These are phyloP conservation scores for Globisporangium spiculum DNA, from an alignment of 352 stramenopile genomes.

Conservation along the genomic window DNA sequence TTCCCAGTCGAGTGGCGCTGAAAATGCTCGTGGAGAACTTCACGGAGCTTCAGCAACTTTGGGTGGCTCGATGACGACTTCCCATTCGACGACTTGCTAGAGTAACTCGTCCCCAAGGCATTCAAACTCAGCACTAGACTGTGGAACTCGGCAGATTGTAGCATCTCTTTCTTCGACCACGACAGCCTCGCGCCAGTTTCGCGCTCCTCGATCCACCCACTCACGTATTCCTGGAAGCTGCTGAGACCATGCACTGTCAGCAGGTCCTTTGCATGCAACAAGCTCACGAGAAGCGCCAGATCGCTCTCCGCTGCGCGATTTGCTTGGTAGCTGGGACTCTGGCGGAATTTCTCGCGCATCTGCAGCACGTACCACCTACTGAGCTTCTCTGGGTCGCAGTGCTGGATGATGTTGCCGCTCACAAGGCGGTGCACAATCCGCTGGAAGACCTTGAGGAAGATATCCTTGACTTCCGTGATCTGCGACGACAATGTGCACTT, in stretches of 20 bases:
- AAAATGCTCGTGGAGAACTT: conserved; percentile 88
- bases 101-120: conserved; percentile 19
- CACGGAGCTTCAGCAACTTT: conserved; percentile 90
- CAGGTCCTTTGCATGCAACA: conserved; percentile 78
- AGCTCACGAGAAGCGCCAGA: conserved; percentile 64
- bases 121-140: conserved; percentile 48
- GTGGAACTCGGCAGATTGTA: conserved; percentile 72
- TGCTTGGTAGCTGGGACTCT: conserved; percentile 56
- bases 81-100: conserved; percentile 9
- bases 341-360: conserved; percentile 66
- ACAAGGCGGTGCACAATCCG: conserved; percentile 61
- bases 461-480: conserved; percentile 61
- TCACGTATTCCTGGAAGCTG: conserved; percentile 71
- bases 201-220: conserved; percentile 54
- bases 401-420: conserved; percentile 53
- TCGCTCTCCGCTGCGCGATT: conserved; percentile 77
- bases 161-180: conserved; percentile 80
- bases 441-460: conserved; percentile 63
- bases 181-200: conserved; percentile 41
- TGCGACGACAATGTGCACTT: conserved; percentile 59
- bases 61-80: conserved; percentile 45
- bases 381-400: conserved; percentile 75
- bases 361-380: conserved; percentile 78
- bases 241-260: conserved; percentile 71
- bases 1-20: conserved; percentile 54